Conservation (phyloP, 2,329 filamentous ascomycete species). For the Lojkania enalia region DNA sequence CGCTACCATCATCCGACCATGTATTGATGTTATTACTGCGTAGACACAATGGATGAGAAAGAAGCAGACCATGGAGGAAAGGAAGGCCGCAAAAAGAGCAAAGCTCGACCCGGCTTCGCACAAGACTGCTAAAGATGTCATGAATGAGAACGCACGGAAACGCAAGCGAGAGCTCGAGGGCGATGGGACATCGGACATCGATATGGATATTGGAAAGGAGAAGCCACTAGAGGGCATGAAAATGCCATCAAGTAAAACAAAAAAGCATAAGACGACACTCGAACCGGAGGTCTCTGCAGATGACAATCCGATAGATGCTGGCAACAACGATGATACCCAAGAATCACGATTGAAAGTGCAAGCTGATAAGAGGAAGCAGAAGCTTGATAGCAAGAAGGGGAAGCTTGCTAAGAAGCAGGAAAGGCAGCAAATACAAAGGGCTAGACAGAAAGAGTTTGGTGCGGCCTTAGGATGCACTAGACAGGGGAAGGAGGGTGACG, state of each 20-base stretch:
- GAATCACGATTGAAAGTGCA: constrained; percentile 32
- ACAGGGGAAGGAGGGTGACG: constrained; percentile 29
- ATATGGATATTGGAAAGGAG: constrained; percentile 42
- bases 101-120: constrained; percentile 91
- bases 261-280: constrained; percentile 49
- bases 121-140: constrained; percentile 89
- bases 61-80: constrained; percentile 91
- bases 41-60: constrained; percentile 97
- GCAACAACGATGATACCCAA: constrained; percentile 24
- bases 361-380: constrained; percentile 49
- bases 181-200: constrained; percentile 37
- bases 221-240: constrained; percentile 46
- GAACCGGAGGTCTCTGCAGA: constrained; percentile 22
- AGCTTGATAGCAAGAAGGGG: constrained; percentile 52
- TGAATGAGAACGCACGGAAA: constrained; percentile 82
- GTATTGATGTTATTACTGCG: constrained; percentile 11
- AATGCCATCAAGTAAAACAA: constrained; percentile 30
- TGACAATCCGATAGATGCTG: constrained; percentile 6
- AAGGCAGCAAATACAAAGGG: constrained; percentile 39
- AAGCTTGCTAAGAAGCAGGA: constrained; percentile 46
- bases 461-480: constrained; percentile 28
- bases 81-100: constrained; percentile 64
- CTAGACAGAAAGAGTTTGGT: constrained; percentile 34
- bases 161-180: constrained; percentile 68
- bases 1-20: neutral